These are phyloP conservation scores for Haematococcus lacustris DNA, from an alignment of 139 green algal species.

Conservation along the genomic window DNA sequence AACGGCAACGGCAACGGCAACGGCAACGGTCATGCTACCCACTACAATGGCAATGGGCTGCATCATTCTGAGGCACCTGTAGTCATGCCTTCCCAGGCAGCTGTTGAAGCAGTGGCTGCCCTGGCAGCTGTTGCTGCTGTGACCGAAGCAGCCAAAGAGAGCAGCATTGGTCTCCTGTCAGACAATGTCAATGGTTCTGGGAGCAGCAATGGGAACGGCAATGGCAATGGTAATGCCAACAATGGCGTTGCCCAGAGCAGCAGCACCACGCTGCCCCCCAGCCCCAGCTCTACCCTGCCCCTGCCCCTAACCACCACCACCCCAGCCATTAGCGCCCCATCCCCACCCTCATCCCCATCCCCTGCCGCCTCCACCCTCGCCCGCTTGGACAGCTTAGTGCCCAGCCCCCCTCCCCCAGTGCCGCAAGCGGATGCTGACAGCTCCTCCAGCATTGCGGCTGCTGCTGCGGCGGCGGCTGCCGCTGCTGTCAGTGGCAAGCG, in stretches of 20 bases:
- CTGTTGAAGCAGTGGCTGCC: background rate
- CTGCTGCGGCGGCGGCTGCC: slow-evolving; percentile 49
- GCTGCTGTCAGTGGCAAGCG: background rate
- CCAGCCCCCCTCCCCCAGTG: too few relatives aligned
- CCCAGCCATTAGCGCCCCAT: background rate
- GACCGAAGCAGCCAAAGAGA: background rate
- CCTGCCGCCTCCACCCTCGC: slow-evolving; percentile 15
- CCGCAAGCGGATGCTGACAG: too few relatives aligned
- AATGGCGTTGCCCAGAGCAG: slow-evolving; percentile 2
- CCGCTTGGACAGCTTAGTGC: slow-evolving; percentile 54
- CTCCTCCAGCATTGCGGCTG: too few relatives aligned
- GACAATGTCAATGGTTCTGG: background rate
- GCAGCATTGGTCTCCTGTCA: background rate
- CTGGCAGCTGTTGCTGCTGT: background rate
- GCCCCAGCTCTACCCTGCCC: background rate
- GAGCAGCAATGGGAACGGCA: slow-evolving; percentile 17
- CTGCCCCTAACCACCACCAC: background rate
- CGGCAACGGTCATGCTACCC: slow-evolving; percentile 9
- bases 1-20: slow-evolving; percentile 22
- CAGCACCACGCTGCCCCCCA: slow-evolving; percentile 3
- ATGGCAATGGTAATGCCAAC: slow-evolving; percentile 2
- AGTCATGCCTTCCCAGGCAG: slow-evolving; percentile 1
- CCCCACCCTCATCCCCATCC: background rate
- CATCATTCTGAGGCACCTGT: background rate
- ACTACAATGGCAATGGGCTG: slow-evolving; percentile 10